These are phyloP conservation scores for Salvia sclarea DNA, from an alignment of 305 asterid species.

Conservation along the genomic window DNA sequence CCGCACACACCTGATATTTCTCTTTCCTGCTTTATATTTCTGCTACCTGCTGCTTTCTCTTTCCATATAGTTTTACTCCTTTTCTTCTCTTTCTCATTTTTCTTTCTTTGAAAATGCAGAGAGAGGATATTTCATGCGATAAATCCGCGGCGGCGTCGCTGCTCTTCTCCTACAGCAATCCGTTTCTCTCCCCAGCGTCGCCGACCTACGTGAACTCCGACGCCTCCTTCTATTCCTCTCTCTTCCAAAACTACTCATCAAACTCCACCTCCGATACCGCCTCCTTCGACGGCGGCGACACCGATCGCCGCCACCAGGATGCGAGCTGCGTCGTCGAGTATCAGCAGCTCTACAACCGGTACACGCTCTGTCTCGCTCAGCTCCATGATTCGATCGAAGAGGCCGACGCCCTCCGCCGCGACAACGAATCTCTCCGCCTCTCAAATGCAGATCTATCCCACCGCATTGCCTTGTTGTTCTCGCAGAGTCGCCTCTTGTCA, in stretches of 20 bases:
- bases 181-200: conserved; percentile 51
- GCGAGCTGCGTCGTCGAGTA: conserved; percentile 62
- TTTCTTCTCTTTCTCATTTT: conserved; percentile 10
- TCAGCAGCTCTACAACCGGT: conserved; percentile 86
- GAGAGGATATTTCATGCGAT: conserved; percentile 31
- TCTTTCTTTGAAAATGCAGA: conserved; percentile 40
- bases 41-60: conserved; percentile 26
- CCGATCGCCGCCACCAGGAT: conserved; percentile 48
- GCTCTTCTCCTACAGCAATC: conserved; percentile 40
- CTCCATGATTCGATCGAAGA: conserved; percentile 60
- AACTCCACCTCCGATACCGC: conserved; percentile 49
- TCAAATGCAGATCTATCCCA: conserved; percentile 63
- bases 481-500: conserved; percentile 56
- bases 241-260: conserved; percentile 48
- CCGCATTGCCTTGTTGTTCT: conserved; percentile 43
- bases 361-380: conserved; percentile 59
- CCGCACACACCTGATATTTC: conserved; percentile 13
- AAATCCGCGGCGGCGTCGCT: conserved; percentile 33
- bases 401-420: conserved; percentile 58
- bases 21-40: conserved; percentile 31
- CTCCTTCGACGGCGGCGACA: conserved; percentile 46
- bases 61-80: neutral
- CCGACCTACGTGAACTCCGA: conserved; percentile 44
- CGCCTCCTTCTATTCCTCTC: conserved; percentile 48
- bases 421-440: conserved; percentile 62